Evolutionary conservation across 2,329 filamentous ascomycete species (phyloP).

Genomic region (Stagonosporopsis rhizophila): DNA sequence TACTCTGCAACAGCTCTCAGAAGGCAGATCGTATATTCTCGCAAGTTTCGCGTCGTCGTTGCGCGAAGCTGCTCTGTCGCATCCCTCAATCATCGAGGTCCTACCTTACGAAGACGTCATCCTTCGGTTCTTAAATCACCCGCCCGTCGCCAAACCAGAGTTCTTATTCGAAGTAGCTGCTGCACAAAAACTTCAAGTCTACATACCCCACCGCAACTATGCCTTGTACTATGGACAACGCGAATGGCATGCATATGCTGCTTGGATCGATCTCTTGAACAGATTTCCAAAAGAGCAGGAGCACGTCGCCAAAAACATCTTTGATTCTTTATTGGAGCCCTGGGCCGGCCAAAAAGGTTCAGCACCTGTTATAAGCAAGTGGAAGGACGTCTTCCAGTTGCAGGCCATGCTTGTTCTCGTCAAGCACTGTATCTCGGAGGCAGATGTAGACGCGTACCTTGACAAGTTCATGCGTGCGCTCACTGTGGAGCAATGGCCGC

Average conservation of each 20-base stretch:
- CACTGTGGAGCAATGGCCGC: conserved; percentile 55
- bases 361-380: conserved; percentile 54
- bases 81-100: conserved; percentile 37
- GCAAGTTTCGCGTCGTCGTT: conserved; percentile 40
- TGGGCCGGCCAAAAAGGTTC: conserved; percentile 55
- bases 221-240: conserved; percentile 54
- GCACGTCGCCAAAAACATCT: conserved; percentile 33
- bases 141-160: conserved; percentile 53
- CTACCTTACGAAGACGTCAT: conserved; percentile 52
- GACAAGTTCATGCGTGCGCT: conserved; percentile 51
- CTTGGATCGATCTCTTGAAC: conserved; percentile 54
- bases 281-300: conserved; percentile 44
- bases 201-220: conserved; percentile 46
- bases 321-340: conserved; percentile 49
- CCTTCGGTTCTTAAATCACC: conserved; percentile 49
- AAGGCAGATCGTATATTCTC: conserved; percentile 46
- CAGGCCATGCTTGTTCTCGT: conserved; percentile 55
- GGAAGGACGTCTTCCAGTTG: conserved; percentile 58
- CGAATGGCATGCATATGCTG: conserved; percentile 54
- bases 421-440: conserved; percentile 45
- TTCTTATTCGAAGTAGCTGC: conserved; percentile 55
- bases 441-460: conserved; percentile 44
- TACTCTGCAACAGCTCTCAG: conserved; percentile 38
- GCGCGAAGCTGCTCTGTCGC: conserved; percentile 37
- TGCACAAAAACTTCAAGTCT: conserved; percentile 40